Evolutionary conservation across 176 grass and related monocot genomes (phyloP), one percentile per base, ranked within the genome.

Genomic region (Poa pratensis): DNA sequence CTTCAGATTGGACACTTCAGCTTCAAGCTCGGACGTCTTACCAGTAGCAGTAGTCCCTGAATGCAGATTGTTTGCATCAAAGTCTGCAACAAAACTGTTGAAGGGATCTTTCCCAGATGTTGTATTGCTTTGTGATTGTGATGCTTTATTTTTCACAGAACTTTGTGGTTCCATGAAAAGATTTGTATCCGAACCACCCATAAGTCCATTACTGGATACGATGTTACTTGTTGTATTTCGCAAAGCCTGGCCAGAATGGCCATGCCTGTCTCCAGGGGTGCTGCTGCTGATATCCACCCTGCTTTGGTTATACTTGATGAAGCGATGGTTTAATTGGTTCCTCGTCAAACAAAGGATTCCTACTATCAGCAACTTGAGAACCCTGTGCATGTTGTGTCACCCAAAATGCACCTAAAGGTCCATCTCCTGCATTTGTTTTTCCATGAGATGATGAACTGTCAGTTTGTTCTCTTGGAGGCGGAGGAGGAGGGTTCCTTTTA

Each of bases 381-480:
- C 82, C 75, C 19, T 90, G 90, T 78, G 80, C 83, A 17, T 90
- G 82, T 48, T 93, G 94, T 22, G 87, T 94, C 19, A 52, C 86
- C 94, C 94, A 93, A 88, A 97, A 97, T 71, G 89, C 87, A 78
- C 94, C 94, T 63, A 93, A 35, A 59, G 83, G 89, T 86, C 68
- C 85, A 51, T 92, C 90, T 28, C 69, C 87, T 60, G 67, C 57
- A 17, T 74, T 87, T 83, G 85, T 75, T 60, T 59, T 75, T 75
- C 34, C 83, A 82, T 92, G 85, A 22, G 86, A 80, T 43, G 37
- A 75, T 64, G 82, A 88, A 71, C 66, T 83, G 84, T 63, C 84
- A 75, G 70, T 68, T 70, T 88, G 91, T 76, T 94, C 94, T 88
- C 60, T 90, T 90, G 89, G 89, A 86, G 89, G 89, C 4, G 91